A percentile compares a stretch with the other conserved stretches of the same genome.
These are phyloP conservation scores for Gloeopeniophorella convolvens DNA, from an alignment of 768 basidiomycete genomes.

Conservation along the genomic window DNA sequence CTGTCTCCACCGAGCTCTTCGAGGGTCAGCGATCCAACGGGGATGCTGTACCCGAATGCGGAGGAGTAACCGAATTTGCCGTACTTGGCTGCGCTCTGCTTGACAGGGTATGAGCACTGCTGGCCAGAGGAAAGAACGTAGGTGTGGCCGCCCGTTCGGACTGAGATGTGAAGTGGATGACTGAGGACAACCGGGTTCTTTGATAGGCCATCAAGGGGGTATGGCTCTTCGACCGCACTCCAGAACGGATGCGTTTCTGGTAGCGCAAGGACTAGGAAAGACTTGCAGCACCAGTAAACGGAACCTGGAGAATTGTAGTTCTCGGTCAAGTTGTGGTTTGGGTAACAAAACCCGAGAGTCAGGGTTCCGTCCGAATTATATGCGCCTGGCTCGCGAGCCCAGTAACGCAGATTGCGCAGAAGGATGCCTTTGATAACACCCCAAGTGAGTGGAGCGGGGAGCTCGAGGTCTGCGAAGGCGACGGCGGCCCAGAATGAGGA, in stretches of 20 bases:
- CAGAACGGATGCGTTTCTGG: constrained; percentile 69
- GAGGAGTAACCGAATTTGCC: constrained; percentile 72
- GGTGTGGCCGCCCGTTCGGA: constrained; percentile 56
- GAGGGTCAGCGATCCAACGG: constrained; percentile 52
- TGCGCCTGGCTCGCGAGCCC: constrained; percentile 58
- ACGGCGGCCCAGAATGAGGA: constrained; percentile 73
- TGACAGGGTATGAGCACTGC: constrained; percentile 72
- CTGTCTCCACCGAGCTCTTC: constrained; percentile 69
- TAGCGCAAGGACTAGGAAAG: constrained; percentile 60
- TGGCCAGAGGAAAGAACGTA: constrained; percentile 73
- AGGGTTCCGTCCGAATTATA: constrained; percentile 59
- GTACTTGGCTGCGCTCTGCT: constrained; percentile 74
- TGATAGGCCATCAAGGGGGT: constrained; percentile 43
- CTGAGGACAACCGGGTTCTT: constrained; percentile 45
- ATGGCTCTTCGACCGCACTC: constrained; percentile 58
- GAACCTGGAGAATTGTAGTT: constrained; percentile 78
- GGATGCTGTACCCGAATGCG: constrained; percentile 73
- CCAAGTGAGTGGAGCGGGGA: constrained; percentile 66
- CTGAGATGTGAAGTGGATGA: constrained; percentile 63
- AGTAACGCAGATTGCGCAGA: constrained; percentile 66
- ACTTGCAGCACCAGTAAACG: constrained; percentile 79
- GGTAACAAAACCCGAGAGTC: constrained; percentile 65
- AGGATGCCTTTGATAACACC: constrained; percentile 69
- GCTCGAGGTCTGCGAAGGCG: constrained; percentile 63
- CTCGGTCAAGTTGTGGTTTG: constrained; percentile 69